These are phyloP conservation scores for Rhipidocladum racemiflorum DNA, from an alignment of 176 grass and related monocot genomes.

Conservation along the genomic window DNA sequence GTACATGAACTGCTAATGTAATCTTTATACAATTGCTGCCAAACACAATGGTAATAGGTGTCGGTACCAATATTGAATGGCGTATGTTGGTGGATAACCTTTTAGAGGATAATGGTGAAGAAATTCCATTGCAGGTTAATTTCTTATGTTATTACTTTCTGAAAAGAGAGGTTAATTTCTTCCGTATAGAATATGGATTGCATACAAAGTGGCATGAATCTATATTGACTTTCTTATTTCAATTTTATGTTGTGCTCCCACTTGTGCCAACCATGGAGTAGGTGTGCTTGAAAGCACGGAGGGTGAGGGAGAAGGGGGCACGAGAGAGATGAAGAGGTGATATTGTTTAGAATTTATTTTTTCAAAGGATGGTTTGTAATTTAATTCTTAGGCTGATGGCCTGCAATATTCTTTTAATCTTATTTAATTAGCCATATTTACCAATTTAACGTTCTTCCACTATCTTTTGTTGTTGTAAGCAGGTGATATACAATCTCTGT, in stretches of 20 bases:
- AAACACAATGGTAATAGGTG: slow-evolving; percentile 42
- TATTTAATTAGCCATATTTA: too few species aligned
- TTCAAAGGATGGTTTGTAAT: too few species aligned
- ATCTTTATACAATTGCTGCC: neutral
- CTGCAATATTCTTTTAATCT: too few species aligned
- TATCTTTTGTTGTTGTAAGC: too few species aligned
- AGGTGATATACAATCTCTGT: too few species aligned
- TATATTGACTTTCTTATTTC: neutral
- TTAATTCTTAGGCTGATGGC: too few species aligned
- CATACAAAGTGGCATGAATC: neutral
- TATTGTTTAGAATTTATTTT: too few species aligned
- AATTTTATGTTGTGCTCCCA: neutral
- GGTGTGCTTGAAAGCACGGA: slow-evolving; percentile 44
- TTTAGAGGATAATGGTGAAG: slow-evolving; percentile 69
- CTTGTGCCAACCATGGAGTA: slow-evolving; percentile 18
- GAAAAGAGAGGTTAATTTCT: neutral
- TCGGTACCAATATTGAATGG: slow-evolving; percentile 63
- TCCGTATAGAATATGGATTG: neutral
- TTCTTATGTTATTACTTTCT: neutral
- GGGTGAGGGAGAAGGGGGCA: too few species aligned
- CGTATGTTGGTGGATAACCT: slow-evolving; percentile 62
- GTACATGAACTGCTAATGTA: slow-evolving; percentile 6
- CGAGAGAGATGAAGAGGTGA: too few species aligned
- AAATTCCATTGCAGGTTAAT: slow-evolving; percentile 63
- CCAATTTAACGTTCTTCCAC: too few species aligned